Base-by-base conservation (phyloP, 345 rosid species). In the Sisymbrium altissimum region DNA sequence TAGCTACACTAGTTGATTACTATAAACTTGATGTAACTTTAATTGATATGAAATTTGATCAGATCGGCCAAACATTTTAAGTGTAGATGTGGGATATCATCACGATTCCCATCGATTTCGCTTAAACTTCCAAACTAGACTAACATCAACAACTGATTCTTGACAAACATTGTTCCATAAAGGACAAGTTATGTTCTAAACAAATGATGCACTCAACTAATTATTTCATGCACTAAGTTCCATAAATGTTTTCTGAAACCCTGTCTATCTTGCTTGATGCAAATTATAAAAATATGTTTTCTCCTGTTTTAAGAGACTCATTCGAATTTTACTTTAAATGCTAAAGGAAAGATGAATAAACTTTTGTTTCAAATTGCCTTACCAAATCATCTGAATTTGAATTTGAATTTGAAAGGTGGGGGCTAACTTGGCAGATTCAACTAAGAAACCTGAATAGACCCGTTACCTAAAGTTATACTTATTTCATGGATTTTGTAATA, bases 121-220 rank as follows among this genome's bases (percentile, higher is more conserved):
- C 68, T 71, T 65, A 65, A 50, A 71, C 77, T 66, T 77, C 6
- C 59, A 71, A 71, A 66, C 43, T 66, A 71, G 52, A 65, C 73
- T 68, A 78, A 40, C 49, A 58, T 57, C 63, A 71, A 65, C 56
- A 71, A 39, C 48, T 48, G 14, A 33, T 38, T 48, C 48, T 56
- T 69, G 71, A 40, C 63, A 14, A 77, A 48, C 67, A 19, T 49
- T 49, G 27, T 49, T 49, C 14, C 13, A 49, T 49, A 19, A 19
- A 49, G 19, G n/a, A 58, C 48, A 53, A 53, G 10, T 52, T 23
- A 12, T 11, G 35, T 14, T 18, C 6, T 41, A 44, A 56, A 18
- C 19, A 18, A 48, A 19, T 18, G 21, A 66, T 56, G 29, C 15
- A 5, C 44, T 39, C 62, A 67, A 18, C 68, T 58, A 59, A 67